Conservation (phyloP, 106 monocot species). For the Iris macrosiphon region DNA sequence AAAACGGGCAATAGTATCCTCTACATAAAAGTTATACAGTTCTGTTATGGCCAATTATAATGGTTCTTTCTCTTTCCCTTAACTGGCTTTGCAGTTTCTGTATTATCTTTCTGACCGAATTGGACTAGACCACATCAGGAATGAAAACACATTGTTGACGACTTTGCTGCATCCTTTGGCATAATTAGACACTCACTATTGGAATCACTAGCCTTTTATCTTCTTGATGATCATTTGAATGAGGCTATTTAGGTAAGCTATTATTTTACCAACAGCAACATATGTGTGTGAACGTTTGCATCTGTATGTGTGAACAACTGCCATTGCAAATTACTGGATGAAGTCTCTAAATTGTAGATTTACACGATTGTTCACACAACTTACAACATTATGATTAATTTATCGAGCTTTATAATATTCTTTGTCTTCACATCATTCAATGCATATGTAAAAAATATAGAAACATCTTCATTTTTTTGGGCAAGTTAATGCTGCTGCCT, state of each 20-base stretch:
- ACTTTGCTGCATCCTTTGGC: conserved; percentile 77
- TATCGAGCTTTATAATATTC: no score
- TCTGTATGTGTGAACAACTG: no score
- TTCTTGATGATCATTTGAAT: conserved; percentile 77
- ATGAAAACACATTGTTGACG: conserved; percentile 79
- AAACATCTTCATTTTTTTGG: no score
- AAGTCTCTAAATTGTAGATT: no score
- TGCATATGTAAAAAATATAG: no score
- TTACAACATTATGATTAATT: no score
- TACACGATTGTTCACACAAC: no score
- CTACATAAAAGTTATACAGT: background rate
- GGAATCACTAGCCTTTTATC: conserved; percentile 81
- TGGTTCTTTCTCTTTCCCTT: conserved; percentile 37
- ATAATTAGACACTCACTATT: conserved; percentile 33
- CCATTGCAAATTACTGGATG: no score
- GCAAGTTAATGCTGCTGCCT: no score
- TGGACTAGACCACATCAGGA: conserved; percentile 66
- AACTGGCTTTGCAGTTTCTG: conserved; percentile 59
- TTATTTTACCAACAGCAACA: no score
- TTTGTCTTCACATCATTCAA: no score
- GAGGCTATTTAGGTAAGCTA: conserved; percentile 84
- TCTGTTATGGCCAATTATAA: background rate
- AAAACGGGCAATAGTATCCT: conserved; percentile 97
- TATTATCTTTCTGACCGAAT: conserved; percentile 92
- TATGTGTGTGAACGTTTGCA: no score